Evolutionary conservation across 805 yeast species (phyloP), one percentile per base, ranked within the genome.

Genomic region (Naumovozyma dairenensis): DNA sequence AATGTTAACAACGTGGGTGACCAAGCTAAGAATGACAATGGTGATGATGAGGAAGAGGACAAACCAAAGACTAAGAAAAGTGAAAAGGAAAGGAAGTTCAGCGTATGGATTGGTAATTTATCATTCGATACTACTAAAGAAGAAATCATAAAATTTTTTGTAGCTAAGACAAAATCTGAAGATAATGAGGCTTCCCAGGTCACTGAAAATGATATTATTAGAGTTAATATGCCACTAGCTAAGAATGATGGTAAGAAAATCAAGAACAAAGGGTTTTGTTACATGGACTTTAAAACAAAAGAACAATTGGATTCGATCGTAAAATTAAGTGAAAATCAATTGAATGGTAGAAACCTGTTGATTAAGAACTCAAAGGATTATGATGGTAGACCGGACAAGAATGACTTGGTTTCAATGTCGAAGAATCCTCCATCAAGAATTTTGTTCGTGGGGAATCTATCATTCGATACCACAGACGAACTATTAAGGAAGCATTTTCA

Each of bases 61-160:
- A 55, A 45, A 29, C 35, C 38, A n/a, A 30, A 36, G 13, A 35
- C 36, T 25, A 52, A 53, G 16, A 60, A 55, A 28, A 43, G 49
- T 14, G 63, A 63, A 33, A 69, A 78, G 4, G 64, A 63, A 33
- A 70, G 78, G 4, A 72, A 69, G 35, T 72, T 62, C 48, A 93
- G 93, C 29, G 92, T 86, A 22, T 92, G 98, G 98, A 72, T 92
- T 30, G 98, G 98, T 28, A 92, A 92, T 55, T 60, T 92, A 42
- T 69, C 95, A 0, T 92, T 80, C 49, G 92, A 83, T 33, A 84
- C 96, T 4, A 67, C 77, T 0, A 75, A 71, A 46, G 89, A 80
- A 22, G 93, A 86, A 42, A 51, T 92, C 21, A 62, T 63, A 10
- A 67, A 76, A 34, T 85, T 80, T 43, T 58, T 92, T 6, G 60